phyloP scores from a whole-genome alignment of 2,329 filamentous ascomycete genomes.

The Penicillium sp. region DNA sequence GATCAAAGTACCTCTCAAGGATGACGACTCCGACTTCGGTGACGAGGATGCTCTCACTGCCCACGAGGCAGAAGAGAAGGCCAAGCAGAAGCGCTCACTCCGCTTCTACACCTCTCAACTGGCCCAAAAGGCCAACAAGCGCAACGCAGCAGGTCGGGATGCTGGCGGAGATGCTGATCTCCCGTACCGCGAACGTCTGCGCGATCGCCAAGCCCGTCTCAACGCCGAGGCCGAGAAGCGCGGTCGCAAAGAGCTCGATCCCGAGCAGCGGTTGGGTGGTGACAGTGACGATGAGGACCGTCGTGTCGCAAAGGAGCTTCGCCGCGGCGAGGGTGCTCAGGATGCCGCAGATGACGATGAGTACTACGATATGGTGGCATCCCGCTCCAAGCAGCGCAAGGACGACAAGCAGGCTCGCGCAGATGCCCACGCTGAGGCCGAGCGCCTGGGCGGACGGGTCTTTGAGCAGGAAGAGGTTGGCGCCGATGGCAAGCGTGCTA shows the following conservation, averaged over 20 bases:
- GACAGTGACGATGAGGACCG: conserved; percentile 67
- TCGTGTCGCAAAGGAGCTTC: conserved; percentile 52
- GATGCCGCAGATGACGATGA: conserved; percentile 48
- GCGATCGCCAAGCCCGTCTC: conserved; percentile 80
- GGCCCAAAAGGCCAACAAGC: conserved; percentile 87
- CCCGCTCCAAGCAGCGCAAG: conserved; percentile 58
- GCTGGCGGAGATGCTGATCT: conserved; percentile 58
- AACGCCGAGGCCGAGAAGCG: conserved; percentile 85
- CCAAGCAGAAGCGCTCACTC: conserved; percentile 82
- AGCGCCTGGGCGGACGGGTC: conserved; percentile 59
- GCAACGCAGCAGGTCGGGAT: conserved; percentile 62
- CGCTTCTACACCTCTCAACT: conserved; percentile 99
- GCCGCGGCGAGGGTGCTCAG: conserved; percentile 34
- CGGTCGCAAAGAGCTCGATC: conserved; percentile 62
- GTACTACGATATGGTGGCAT: conserved; percentile 87
- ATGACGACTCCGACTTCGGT: conserved; percentile 79
- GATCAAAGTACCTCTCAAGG: conserved; percentile 33
- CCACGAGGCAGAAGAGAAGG: conserved; percentile 80
- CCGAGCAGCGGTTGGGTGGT: conserved; percentile 67
- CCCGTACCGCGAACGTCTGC: conserved; percentile 83
- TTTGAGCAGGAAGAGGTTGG: conserved; percentile 68
- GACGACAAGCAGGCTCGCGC: conserved; percentile 70
- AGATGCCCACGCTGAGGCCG: conserved; percentile 56
- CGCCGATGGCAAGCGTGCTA: conserved; percentile 83
- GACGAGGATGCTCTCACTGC: conserved; percentile 80